These are phyloP conservation scores for Plenodomus biglobosus DNA, from an alignment of 2,329 filamentous ascomycete species.

Conservation along the genomic window DNA sequence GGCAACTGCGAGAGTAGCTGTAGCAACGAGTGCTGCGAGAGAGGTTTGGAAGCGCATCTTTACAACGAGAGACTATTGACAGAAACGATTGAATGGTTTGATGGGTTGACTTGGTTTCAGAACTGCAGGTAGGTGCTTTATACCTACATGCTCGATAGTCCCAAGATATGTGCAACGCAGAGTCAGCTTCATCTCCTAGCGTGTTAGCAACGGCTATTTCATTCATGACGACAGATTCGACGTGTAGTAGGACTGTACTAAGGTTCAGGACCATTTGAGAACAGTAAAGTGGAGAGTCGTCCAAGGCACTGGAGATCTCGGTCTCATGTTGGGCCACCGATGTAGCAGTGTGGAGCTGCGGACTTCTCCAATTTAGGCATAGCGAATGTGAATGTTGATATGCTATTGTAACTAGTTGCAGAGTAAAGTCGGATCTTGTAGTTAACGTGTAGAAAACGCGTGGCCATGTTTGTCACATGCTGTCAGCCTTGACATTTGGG, in stretches of 20 bases:
- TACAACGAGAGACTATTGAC: not conserved
- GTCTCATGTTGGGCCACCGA: not conserved
- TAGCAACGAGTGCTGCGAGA: not conserved
- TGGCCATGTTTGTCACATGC: no score
- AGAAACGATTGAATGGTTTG: not conserved
- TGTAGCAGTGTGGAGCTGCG: not conserved
- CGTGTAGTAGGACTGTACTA: not conserved
- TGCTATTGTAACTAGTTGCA: not conserved
- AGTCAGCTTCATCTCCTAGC: not conserved
- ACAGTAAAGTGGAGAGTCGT: not conserved
- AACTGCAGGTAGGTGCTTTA: not conserved
- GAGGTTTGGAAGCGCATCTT: not conserved
- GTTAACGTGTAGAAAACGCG: no score
- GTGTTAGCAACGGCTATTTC: not conserved
- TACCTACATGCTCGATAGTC: not conserved
- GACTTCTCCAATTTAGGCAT: not conserved
- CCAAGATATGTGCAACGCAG: not conserved
- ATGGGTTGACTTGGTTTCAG: not conserved
- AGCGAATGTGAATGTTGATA: not conserved
- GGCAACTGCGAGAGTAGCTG: not conserved
- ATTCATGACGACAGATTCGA: not conserved
- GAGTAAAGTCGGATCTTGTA: no score
- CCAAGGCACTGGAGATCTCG: not conserved
- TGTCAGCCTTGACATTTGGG: no score
- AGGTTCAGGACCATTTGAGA: not conserved